Percentiles rank a stretch among this genome's conserved stretches.
Evolutionary conservation across 805 yeast genomes (phyloP).

Genomic region (Metschnikowia continentalis): DNA sequence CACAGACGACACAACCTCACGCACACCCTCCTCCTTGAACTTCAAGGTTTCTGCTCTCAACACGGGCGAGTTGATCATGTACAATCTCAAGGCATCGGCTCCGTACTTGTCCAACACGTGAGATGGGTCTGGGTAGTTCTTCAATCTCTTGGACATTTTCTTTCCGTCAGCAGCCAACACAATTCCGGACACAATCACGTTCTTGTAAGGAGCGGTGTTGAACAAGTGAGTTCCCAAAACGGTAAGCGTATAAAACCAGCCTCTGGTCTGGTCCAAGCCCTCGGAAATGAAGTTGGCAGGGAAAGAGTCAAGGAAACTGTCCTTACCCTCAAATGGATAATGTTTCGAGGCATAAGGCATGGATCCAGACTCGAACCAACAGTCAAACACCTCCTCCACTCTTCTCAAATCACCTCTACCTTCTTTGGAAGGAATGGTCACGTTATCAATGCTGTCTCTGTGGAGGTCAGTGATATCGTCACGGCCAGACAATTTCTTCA

Average conservation of each 20-base stretch:
- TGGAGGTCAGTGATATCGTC: constrained; percentile 83
- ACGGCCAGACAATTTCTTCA: constrained; percentile 79
- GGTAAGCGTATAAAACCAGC: constrained; percentile 97
- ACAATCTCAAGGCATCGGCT: constrained; percentile 95
- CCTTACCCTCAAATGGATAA: constrained; percentile 88
- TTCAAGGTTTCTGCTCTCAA: constrained; percentile 94
- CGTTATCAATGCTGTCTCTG: constrained; percentile 85
- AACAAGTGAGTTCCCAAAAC: constrained; percentile 94
- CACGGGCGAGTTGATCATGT: constrained; percentile 95
- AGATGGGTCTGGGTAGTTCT: constrained; percentile 95
- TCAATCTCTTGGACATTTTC: constrained; percentile 97
- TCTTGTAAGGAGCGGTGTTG: constrained; percentile 87
- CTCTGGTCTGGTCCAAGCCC: constrained; percentile 99
- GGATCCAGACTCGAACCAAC: constrained; percentile 99
- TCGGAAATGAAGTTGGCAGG: constrained; percentile 98
- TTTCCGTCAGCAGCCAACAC: constrained; percentile 97
- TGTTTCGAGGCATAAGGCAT: constrained; percentile 98
- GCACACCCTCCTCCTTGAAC: constrained; percentile 98
- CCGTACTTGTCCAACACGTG: constrained; percentile 82
- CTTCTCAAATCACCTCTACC: constrained; percentile 88
- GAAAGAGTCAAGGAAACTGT: constrained; percentile 66
- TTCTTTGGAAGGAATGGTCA: constrained; percentile 86
- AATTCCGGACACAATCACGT: constrained; percentile 94
- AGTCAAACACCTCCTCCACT: constrained; percentile 96
- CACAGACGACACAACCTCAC: constrained; percentile 94